phyloP scores from a whole-genome alignment of 129 eudicot genomes.

The Pulicaria dysenterica region DNA sequence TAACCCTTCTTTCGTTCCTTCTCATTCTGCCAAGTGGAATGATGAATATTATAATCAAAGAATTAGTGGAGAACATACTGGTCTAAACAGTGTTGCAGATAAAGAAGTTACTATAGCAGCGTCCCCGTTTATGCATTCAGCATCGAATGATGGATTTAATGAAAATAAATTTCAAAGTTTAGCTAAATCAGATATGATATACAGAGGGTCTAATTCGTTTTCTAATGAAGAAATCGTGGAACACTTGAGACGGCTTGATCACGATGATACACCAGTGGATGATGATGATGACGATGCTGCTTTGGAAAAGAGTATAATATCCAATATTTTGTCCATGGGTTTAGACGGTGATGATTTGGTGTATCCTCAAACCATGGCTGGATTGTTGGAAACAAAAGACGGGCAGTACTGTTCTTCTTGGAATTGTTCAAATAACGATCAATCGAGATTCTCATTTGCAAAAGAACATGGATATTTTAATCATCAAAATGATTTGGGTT shows the following conservation, averaged over 20 bases:
- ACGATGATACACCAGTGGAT: constrained; percentile 49
- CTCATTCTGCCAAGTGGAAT: constrained; percentile 38
- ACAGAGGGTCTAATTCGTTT: constrained; percentile 67
- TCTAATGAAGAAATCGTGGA: constrained; percentile 91
- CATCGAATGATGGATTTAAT: constrained; percentile 47
- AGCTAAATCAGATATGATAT: constrained; percentile 75
- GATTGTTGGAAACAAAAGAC: constrained; percentile 44
- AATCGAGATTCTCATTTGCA: constrained; percentile 54
- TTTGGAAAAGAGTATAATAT: constrained; percentile 67
- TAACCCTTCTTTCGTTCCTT: constrained; percentile 30
- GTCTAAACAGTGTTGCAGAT: constrained; percentile 42
- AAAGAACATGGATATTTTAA: constrained; percentile 48
- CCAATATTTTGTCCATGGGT: constrained; percentile 70
- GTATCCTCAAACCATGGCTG: constrained; percentile 46
- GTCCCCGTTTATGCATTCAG: constrained; percentile 35
- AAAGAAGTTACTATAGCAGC: constrained; percentile 44
- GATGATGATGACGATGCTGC: constrained; percentile 52
- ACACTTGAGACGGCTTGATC: constrained; percentile 70
- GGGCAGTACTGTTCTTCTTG: constrained; percentile 49
- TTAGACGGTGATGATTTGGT: constrained; percentile 61
- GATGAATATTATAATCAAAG: constrained; percentile 35
- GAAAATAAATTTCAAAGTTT: constrained; percentile 70
- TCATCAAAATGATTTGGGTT: constrained; percentile 43
- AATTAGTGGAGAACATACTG: constrained; percentile 19
- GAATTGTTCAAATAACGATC: constrained; percentile 51